Conservation (phyloP, 495 filamentous ascomycete genomes). For the Aspergillus homomorphus region DNA sequence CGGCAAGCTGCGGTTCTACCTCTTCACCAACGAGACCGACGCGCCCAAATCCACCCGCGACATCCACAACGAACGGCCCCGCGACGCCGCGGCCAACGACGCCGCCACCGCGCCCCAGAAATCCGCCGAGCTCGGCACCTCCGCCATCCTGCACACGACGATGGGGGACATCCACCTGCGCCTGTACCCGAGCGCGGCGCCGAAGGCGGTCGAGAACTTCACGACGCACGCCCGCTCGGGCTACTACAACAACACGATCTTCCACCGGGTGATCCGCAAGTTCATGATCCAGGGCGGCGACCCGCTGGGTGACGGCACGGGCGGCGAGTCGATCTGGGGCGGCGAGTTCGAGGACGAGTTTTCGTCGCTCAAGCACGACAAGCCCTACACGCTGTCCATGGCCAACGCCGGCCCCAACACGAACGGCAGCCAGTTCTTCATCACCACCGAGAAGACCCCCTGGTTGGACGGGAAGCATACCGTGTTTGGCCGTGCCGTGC, state of each 20-base stretch:
- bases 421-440: conserved; percentile 90
- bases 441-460: conserved; percentile 93
- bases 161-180: conserved; percentile 94
- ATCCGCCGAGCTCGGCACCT: conserved; percentile 64
- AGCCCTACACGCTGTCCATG: conserved; percentile 94
- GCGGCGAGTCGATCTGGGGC: conserved; percentile 96
- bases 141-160: conserved; percentile 86
- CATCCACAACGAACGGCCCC: conserved; percentile 91
- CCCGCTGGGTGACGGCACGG: conserved; percentile 90
- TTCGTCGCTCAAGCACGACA: conserved; percentile 85
- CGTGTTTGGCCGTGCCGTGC: conserved; percentile 85
- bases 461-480: conserved; percentile 98
- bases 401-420: conserved; percentile 89
- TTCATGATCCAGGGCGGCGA: conserved; percentile 98
- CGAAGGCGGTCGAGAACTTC: conserved; percentile 98
- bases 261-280: conserved; percentile 95
- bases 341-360: conserved; percentile 96
- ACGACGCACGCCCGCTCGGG: conserved; percentile 82
- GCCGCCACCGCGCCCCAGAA: conserved; percentile 51
- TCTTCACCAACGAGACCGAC: conserved; percentile 89
- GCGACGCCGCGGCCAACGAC: conserved; percentile 30
- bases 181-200: conserved; percentile 87
- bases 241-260: conserved; percentile 96
- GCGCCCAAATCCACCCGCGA: conserved; percentile 84
- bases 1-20: conserved; percentile 93